Percentiles rank a stretch among this genome's conserved stretches.
Evolutionary conservation across 495 filamentous ascomycete genomes (phyloP).

Genomic region (Podospora pseudocomata): DNA sequence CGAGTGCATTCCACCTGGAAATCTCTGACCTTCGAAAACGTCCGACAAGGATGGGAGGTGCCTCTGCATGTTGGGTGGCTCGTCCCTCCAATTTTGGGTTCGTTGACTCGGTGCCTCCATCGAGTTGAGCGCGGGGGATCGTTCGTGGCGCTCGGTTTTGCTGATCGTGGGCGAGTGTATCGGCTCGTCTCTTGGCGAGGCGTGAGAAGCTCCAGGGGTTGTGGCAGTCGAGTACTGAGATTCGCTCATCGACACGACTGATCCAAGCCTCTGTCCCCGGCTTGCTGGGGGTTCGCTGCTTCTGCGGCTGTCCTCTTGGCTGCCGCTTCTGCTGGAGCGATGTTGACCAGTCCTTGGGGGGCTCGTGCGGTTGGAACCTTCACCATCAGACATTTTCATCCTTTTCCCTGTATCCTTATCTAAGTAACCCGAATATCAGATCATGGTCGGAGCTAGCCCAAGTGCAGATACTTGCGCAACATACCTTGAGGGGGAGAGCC

Average conservation of each 20-base stretch:
- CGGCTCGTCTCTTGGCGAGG: slow-evolving; percentile 27
- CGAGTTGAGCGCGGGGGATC: slow-evolving; percentile 27
- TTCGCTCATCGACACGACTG: slow-evolving; percentile 35
- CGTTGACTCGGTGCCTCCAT: slow-evolving; percentile 15
- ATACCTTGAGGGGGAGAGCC: slow-evolving; percentile 46
- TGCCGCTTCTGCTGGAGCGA: slow-evolving; percentile 40
- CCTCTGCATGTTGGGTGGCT: slow-evolving; percentile 24
- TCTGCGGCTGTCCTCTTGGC: slow-evolving; percentile 39
- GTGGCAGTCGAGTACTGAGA: slow-evolving; percentile 26
- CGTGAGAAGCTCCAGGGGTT: not conserved
- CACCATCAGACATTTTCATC: slow-evolving; percentile 33
- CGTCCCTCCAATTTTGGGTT: slow-evolving; percentile 25
- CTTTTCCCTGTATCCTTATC: slow-evolving; percentile 47
- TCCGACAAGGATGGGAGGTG: slow-evolving; percentile 36
- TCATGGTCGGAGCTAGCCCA: not conserved
- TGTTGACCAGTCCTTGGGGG: slow-evolving; percentile 32
- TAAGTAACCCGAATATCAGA: slow-evolving; percentile 21
- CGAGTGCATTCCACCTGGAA: slow-evolving; percentile 13
- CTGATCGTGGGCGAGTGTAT: slow-evolving; percentile 31
- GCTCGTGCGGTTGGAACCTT: slow-evolving; percentile 29
- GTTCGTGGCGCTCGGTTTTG: slow-evolving; percentile 22
- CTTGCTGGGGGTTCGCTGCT: slow-evolving; percentile 46
- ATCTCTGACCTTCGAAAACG: slow-evolving; percentile 29
- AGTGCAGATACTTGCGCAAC: slow-evolving; percentile 2
- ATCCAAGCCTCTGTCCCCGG: slow-evolving; percentile 40